Evolutionary conservation across 768 basidiomycete species (phyloP).

Genomic region (Leccinum incarnatum): DNA sequence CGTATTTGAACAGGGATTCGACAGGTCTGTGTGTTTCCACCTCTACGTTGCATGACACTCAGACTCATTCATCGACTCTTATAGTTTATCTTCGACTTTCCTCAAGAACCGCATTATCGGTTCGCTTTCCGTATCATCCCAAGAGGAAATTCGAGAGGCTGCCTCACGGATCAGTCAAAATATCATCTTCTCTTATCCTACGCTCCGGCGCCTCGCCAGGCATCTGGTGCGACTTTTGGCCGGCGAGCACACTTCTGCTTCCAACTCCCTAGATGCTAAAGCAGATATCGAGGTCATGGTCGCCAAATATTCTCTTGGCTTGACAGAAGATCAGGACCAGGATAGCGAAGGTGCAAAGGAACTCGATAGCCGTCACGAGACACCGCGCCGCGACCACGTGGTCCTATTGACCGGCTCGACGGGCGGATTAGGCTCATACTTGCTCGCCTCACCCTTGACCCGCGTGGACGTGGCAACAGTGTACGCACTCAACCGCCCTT

Average conservation of each 20-base stretch:
- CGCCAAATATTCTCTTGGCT: conserved; percentile 31
- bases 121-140: conserved; percentile 23
- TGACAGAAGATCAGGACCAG: conserved; percentile 5
- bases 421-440: conserved; percentile 34
- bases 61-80: neutral
- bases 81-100: conserved; percentile 39
- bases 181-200: conserved; percentile 45
- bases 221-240: conserved; percentile 20
- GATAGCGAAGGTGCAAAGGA: neutral
- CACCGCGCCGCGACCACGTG: conserved; percentile 14
- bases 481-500: conserved; percentile 30
- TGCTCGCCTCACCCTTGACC: conserved; percentile 37
- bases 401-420: conserved; percentile 35
- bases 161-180: conserved; percentile 31
- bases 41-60: neutral
- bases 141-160: conserved; percentile 7
- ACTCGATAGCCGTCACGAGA: no score
- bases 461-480: conserved; percentile 28
- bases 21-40: conserved; percentile 25
- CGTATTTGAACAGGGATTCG: conserved; percentile 36
- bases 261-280: conserved; percentile 2
- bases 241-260: neutral
- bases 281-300: conserved; percentile 36
- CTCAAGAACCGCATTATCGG: conserved; percentile 39
- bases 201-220: conserved; percentile 31